These are phyloP conservation scores for Funneliformis caledonium DNA, from an alignment of 371 early-diverging fungal genomes.

Conservation along the genomic window DNA sequence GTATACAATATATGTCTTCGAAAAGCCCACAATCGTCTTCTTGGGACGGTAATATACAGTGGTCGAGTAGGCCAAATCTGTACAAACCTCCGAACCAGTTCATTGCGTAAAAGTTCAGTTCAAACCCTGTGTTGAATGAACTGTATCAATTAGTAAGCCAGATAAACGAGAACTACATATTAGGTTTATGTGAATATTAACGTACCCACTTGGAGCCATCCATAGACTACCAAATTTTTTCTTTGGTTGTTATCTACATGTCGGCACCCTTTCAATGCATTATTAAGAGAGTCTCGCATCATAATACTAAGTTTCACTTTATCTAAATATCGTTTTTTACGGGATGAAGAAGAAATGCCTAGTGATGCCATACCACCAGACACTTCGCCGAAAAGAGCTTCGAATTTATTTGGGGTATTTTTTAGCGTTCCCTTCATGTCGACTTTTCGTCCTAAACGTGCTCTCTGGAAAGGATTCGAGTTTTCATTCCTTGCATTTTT, in stretches of 20 bases:
- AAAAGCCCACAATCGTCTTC: neutral
- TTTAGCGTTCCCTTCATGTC: neutral
- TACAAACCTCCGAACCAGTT: constrained; percentile 7
- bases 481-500: constrained; percentile 13
- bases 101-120: constrained; percentile 18
- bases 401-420: neutral
- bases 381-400: constrained; percentile 1
- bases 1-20: neutral
- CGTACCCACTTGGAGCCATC: neutral
- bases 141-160: neutral
- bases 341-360: neutral
- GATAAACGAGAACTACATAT: neutral
- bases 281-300: constrained; percentile 2
- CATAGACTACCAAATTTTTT: constrained; percentile 10
- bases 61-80: neutral
- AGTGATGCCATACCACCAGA: neutral
- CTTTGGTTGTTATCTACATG: neutral
- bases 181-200: neutral
- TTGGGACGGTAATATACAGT: neutral
- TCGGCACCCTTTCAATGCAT: neutral
- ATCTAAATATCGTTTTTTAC: neutral
- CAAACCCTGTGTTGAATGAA: constrained; percentile 19
- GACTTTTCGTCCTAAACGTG: neutral
- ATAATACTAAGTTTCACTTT: constrained; percentile 1
- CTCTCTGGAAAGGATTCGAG: neutral